phyloP scores from a whole-genome alignment of 305 asterid species.

The Stenogyne calaminthoides region DNA sequence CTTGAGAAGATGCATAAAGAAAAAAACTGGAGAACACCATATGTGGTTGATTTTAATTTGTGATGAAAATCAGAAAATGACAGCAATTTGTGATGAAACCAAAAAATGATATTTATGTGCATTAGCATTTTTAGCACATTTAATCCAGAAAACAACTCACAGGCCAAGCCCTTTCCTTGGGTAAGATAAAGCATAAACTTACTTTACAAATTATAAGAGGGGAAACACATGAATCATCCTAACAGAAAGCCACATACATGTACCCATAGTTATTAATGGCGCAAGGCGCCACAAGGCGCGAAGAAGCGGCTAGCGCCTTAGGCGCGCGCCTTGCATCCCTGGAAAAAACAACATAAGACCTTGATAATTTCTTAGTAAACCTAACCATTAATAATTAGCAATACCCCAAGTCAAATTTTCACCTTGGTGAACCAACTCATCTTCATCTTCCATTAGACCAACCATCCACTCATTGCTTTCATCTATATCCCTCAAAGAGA shows the following conservation, averaged over 20 bases:
- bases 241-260: background rate
- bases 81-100: background rate
- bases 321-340: no score
- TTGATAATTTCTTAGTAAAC: no score
- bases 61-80: background rate
- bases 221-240: slow-evolving; percentile 1
- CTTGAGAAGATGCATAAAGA: background rate
- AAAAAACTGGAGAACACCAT: background rate
- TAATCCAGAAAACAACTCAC: background rate
- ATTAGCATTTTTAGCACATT: background rate
- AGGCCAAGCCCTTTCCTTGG: background rate
- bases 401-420: no score
- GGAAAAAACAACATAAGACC: no score
- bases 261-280: no score
- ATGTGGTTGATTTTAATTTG: slow-evolving; percentile 2
- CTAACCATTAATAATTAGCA: no score
- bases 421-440: no score
- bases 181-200: background rate
- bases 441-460: no score
- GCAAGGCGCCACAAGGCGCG: no score
- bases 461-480: no score
- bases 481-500: no score
- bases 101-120: background rate
- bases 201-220: background rate
- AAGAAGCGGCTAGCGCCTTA: no score